Evolutionary conservation across 768 basidiomycete genomes (phyloP), one percentile per base, ranked within the genome.

Genomic region (Russula ochroleuca): DNA sequence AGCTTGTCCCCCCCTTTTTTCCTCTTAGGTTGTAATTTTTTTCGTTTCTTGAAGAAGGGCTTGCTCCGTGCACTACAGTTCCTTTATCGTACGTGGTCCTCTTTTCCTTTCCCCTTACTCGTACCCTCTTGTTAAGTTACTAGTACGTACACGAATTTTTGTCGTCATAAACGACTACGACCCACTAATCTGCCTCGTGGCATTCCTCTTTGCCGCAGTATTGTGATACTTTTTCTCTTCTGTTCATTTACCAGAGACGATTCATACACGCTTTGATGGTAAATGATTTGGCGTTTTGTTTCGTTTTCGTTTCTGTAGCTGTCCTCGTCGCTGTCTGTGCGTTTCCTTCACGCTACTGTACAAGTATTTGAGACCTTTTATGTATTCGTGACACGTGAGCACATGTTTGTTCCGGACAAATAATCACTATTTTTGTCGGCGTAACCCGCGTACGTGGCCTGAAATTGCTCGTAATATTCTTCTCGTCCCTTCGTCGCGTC

Each of bases 71-170:
- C 45, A 25, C n/a, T 53, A 25, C 53, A 19, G 9, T 33, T 45
- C 41, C 7, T 23, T 7, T 35, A 35, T 37, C n/a, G 51, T 35
- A 25, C 6, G 21, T 35, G 41, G 37, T 21, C 40, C n/a, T 19
- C 9, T n/a, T n/a, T n/a, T 50, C 23, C 43, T 33, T 13, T 48
- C 25, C 17, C n/a, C 21, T 2, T 50, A 15, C 7, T 25, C 8
- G 45, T 21, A 47, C 31, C 21, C 47, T 59, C 57, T 63, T 63
- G 62, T 51, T 49, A 49, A 47, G 21, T 47, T 53, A 59, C 51
- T 47, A 28, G 15, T 52, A 58, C 40, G 6, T 37, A 62, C 48
- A 51, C 47, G 51, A n/a, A 0, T 31, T 35, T 23, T 31, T 21
- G 8, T 40, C 19, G n/a, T n/a, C 51, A 45, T 5, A 14, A 14